Percentiles rank a stretch among this genome's conserved stretches.
Evolutionary conservation across 2,329 filamentous ascomycete species (phyloP).

Genomic region (Aspergillus tanneri): DNA sequence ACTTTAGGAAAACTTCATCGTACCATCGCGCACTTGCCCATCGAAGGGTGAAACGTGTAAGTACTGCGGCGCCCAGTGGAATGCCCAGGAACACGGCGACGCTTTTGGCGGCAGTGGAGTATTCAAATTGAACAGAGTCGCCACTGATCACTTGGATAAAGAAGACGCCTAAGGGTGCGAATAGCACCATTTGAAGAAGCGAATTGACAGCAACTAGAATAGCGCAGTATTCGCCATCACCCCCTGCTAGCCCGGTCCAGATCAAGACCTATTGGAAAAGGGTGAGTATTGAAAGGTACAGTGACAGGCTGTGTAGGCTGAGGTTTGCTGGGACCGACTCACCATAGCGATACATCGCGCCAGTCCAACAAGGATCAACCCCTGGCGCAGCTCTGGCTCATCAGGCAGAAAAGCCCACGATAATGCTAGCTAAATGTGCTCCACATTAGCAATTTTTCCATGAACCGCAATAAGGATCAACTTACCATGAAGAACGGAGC

Average conservation of each 20-base stretch:
- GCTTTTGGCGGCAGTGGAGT: slow-evolving; percentile 69
- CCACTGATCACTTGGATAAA: slow-evolving; percentile 69
- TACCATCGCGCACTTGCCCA: slow-evolving; percentile 59
- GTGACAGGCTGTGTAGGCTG: neutral
- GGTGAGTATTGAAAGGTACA: neutral
- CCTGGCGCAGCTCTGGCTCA: slow-evolving; percentile 53
- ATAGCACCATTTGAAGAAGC: slow-evolving; percentile 71
- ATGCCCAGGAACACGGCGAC: slow-evolving; percentile 84
- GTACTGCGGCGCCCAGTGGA: slow-evolving; percentile 71
- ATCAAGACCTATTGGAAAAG: slow-evolving; percentile 60
- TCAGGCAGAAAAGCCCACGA: slow-evolving; percentile 55
- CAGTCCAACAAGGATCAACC: slow-evolving; percentile 76
- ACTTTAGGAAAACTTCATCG: slow-evolving; percentile 66
- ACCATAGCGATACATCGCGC: slow-evolving; percentile 88
- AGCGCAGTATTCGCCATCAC: slow-evolving; percentile 78
- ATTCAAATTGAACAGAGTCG: slow-evolving; percentile 51
- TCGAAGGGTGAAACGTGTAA: slow-evolving; percentile 67
- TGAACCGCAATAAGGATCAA: neutral
- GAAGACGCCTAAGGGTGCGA: slow-evolving; percentile 65
- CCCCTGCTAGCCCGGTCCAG: slow-evolving; percentile 74
- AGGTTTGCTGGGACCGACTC: slow-evolving; percentile 5
- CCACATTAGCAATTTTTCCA: neutral
- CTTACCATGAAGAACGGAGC: slow-evolving; percentile 78
- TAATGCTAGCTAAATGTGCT: slow-evolving; percentile 44
- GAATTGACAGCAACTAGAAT: slow-evolving; percentile 76